Evolutionary conservation across 345 rosid species (phyloP), one percentile per base, ranked within the genome.

Genomic region (Brassica carinata): DNA sequence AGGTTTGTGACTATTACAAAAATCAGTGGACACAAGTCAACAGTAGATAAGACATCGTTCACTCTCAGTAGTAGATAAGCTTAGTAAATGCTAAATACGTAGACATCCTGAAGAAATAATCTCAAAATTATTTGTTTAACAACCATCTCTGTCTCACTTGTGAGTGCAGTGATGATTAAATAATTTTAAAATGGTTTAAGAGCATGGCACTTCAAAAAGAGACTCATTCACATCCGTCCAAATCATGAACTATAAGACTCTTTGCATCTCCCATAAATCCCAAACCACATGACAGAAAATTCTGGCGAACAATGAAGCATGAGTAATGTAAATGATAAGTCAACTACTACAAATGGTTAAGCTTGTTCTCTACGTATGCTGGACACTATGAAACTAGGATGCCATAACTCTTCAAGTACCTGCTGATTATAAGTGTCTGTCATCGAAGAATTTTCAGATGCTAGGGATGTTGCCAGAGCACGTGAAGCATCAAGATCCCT

Each of bases 401-500:
- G 65, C 14, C 72, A 76, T 13, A 53, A 82, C 8, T 62, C 43
- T 51, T 27, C 61, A 36, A 27, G 72, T 77, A 94, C 98, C 99
- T 96, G 99, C 65, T 91, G 98, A 74, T 96, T 96, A 70, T 91
- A 96, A 74, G 82, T 94, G 79, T 96, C 97, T 23, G 98, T 91
- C 86, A 96, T 73, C 6, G 97, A 94, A 63, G 98, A 91, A 84
- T 96, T 96, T 85, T 96, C 99, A 72, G 97, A 80, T 73, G 99
- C 99, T 85, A 96, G 84, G 51, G 99, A 94, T 86, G 91, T 97
- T n/a, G 99, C 91, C 77, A 96, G 87, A 59, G 89, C 77, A 76
- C 89, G 92, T 62, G 99, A 94, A 80, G 97, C 94, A 84, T 96
- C 99, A 65, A 96, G 97, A 79, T 98, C 94, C 87, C 97, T 88